phyloP scores from a whole-genome alignment of 495 filamentous ascomycete genomes.

The Lepraria neglecta region DNA sequence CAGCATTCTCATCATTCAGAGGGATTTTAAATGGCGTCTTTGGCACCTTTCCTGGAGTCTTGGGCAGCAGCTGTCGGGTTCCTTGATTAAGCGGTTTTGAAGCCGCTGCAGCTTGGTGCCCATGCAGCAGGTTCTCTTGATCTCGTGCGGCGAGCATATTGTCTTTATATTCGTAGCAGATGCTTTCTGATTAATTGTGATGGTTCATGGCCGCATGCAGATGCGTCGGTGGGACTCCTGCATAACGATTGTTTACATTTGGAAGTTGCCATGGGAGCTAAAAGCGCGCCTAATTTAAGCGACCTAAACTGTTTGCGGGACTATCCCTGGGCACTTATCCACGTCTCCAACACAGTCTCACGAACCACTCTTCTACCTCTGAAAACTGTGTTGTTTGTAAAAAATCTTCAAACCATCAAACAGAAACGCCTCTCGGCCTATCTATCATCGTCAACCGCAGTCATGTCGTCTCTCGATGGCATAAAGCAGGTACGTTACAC shows the following conservation, averaged over 20 bases:
- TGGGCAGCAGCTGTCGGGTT: slow-evolving; percentile 55
- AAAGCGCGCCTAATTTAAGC: slow-evolving; percentile 13
- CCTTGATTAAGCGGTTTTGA: slow-evolving; percentile 72
- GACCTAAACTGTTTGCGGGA: slow-evolving; percentile 12
- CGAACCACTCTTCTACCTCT: slow-evolving; percentile 4
- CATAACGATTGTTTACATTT: slow-evolving; percentile 16
- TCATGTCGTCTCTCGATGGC: slow-evolving; percentile 27
- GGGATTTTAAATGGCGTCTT: slow-evolving; percentile 83
- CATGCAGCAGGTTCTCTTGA: slow-evolving; percentile 83
- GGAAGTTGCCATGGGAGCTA: slow-evolving; percentile 14
- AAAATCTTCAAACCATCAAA: neutral
- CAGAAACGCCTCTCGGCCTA: neutral
- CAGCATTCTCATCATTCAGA: slow-evolving; percentile 80
- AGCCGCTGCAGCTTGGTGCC: slow-evolving; percentile 68
- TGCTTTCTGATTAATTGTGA: neutral
- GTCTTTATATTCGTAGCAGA: slow-evolving; percentile 15
- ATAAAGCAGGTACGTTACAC: slow-evolving; percentile 32
- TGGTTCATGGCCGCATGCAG: neutral
- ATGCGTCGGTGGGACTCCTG: neutral
- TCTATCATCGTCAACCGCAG: slow-evolving; percentile 5
- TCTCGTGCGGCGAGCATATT: slow-evolving; percentile 76
- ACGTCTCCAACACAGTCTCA: slow-evolving; percentile 27
- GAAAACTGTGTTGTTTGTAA: neutral
- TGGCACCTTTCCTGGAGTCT: slow-evolving; percentile 71
- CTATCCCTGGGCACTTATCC: neutral